phyloP scores from a whole-genome alignment of 495 filamentous ascomycete species.

The Penicillium chermesinum region DNA sequence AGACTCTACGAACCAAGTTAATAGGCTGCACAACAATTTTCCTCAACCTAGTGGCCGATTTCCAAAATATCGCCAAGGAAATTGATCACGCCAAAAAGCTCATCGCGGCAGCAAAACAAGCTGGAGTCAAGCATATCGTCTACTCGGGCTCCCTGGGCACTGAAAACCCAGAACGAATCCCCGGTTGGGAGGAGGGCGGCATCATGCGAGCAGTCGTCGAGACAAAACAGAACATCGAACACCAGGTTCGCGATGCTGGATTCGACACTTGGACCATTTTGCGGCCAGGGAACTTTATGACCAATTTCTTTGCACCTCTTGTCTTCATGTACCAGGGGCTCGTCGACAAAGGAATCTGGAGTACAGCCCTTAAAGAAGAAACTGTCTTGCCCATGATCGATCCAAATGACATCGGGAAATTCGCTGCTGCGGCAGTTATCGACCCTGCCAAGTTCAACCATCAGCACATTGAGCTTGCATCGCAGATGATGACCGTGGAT shows the following conservation, averaged over 20 bases:
- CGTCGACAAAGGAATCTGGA: constrained; percentile 28
- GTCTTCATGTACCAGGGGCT: constrained; percentile 34
- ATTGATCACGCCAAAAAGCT: constrained; percentile 33
- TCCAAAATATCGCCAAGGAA: constrained; percentile 21
- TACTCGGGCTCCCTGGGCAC: constrained; percentile 34
- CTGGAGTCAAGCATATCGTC: constrained; percentile 35
- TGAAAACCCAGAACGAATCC: constrained; percentile 19
- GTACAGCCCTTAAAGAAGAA: constrained; percentile 25
- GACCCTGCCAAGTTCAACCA: constrained; percentile 34
- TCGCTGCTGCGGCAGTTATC: constrained; percentile 37
- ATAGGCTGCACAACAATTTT: constrained; percentile 42
- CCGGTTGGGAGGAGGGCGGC: constrained; percentile 19
- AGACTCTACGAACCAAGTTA: constrained; percentile 30
- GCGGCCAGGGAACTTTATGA: constrained; percentile 46
- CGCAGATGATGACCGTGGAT: constrained; percentile 30
- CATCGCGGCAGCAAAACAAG: constrained; percentile 36
- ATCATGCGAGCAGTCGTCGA: constrained; percentile 22
- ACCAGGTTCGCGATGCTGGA: constrained; percentile 21
- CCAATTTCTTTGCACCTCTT: constrained; percentile 39
- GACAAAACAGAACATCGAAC: constrained; percentile 35
- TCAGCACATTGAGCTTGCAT: constrained; percentile 33
- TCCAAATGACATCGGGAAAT: constrained; percentile 45
- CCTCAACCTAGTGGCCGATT: constrained; percentile 39
- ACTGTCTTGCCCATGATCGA: constrained; percentile 37
- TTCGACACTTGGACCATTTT: constrained; percentile 41